These are phyloP conservation scores for Pyracantha coccinea DNA, from an alignment of 331 rosid genomes.

Conservation along the genomic window DNA sequence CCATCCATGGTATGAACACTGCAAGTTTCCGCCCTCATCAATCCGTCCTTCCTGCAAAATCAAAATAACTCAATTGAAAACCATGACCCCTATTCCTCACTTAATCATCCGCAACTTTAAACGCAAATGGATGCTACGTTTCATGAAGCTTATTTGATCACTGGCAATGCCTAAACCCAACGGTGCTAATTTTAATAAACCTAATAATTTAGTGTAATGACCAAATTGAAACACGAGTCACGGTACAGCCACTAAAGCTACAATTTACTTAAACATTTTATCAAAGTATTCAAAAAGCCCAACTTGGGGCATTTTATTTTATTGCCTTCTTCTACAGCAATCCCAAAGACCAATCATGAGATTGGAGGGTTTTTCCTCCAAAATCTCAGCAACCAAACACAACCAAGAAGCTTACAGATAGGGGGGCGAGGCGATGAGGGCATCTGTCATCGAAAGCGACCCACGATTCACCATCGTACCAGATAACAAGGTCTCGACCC, in stretches of 20 bases:
- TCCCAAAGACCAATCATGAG: too few species aligned
- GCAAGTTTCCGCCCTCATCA: conserved; percentile 86
- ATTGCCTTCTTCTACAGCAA: too few species aligned
- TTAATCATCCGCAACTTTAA: neutral
- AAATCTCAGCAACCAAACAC: neutral
- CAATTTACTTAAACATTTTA: too few species aligned
- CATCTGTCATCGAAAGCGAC: conserved; percentile 90
- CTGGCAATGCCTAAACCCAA: too few species aligned
- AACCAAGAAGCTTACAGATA: conserved; percentile 40
- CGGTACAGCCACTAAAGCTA: too few species aligned
- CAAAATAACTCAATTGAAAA: conserved; percentile 3
- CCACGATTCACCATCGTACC: conserved; percentile 74
- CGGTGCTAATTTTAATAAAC: too few species aligned
- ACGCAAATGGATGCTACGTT: neutral
- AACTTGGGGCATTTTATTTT: neutral
- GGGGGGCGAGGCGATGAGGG: conserved; percentile 94
- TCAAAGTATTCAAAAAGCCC: neutral
- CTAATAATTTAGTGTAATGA: too few species aligned
- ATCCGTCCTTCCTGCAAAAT: conserved; percentile 81
- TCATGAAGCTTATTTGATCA: neutral
- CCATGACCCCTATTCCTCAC: neutral
- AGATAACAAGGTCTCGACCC: conserved; percentile 79
- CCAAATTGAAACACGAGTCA: too few species aligned
- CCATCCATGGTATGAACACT: conserved; percentile 98
- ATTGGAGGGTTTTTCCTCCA: neutral